Base-by-base conservation (phyloP, 2,329 filamentous ascomycete species). In the Cercospora sp. region DNA sequence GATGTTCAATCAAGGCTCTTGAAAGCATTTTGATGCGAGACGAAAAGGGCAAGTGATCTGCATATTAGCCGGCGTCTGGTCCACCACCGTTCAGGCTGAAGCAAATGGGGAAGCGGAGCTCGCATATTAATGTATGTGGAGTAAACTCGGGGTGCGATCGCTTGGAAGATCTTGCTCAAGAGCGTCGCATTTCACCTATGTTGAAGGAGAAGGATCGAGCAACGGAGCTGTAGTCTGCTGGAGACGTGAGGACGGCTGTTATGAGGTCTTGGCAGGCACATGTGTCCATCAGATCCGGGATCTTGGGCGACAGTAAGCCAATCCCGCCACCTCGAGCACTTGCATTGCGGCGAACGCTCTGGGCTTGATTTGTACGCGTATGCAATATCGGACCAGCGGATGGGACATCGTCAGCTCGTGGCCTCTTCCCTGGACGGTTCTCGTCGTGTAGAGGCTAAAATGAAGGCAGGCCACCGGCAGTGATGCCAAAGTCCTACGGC, bases 11-110 rank as follows among this genome's bases (percentile, higher is more conserved):
- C 5, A 20, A 36, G 30, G 30, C 30, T 16, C 2, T 18, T 16
- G 10, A 18, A 59, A n/a, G 30, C 55, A 26, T 36, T 33, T 28
- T 4, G 7, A 33, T n/a, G 23, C 45, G 9, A 13, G 28, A 53
- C 63, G 51, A 48, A 64, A 64, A 23, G 30, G 63, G 63, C 51
- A 64, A 18, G 63, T 42, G 45, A 63, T 63, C 28, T 39, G 5
- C 42, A 53, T 26, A 16, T 55, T 63, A 55, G 61, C 45, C 61
- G 45, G 61, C 45, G 18, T 63, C 23, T 23, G 26, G 26, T 63
- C 42, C 20, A 31, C 28, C 61, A n/a, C n/a, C 8, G 28, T 63
- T 55, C 61, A 62, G 60, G 60, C 60, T 62, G 60, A 62, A 62
- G 42, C 26, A 31, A 13, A 8, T 48, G 26, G 39, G 42, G 36